Evolutionary conservation across 352 stramenopile genomes (phyloP), one percentile per base, ranked within the genome.

Genomic region (Phytophthora litchii): DNA sequence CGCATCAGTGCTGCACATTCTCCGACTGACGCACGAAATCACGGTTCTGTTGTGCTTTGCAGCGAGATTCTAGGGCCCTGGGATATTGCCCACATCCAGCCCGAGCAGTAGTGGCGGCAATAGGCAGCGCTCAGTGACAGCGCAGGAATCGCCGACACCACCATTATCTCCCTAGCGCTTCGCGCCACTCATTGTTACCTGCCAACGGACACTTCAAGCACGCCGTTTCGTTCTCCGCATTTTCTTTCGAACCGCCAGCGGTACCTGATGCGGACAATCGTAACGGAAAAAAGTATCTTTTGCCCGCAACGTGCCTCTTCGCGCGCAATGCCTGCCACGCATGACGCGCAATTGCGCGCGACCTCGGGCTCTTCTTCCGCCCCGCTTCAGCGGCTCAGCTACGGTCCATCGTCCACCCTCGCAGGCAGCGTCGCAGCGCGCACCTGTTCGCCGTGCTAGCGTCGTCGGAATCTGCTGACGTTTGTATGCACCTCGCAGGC

Each of bases 1-100:
- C 42, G 23, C n/a, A 29, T 4, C 11, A 31, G 32, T 51, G 45
- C 62, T 66, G 54, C 17, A 20, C 52, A 40, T 60, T 21, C 36
- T 20, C 23, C 29, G 35, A 54, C 70, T 74, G 58, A 74, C 57
- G 54, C 44, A 59, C 23, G 41, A 42, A 25, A 51, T 43, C 17
- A 43, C 37, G 16, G 67, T 45, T 56, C 66, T 61, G 51, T 66
- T 53, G 38, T 63, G 46, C 41, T 12, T 47, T 45, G 23, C 48
- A 94, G 86, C 53, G 78, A 94, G 60, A 96, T 97, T 68, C 72
- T 94, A 29, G 91, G 91, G 0, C 91, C 91, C 2, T 97, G 91
- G 91, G 91, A 97, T 55, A 96, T 97, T 52, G 87, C 88, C 17
- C 84, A 95, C 43, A 82, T 90, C 64, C 74, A 90, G 51, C 78